Conservation (phyloP, 2,329 filamentous ascomycete genomes). For the Alternaria gansuensis region DNA sequence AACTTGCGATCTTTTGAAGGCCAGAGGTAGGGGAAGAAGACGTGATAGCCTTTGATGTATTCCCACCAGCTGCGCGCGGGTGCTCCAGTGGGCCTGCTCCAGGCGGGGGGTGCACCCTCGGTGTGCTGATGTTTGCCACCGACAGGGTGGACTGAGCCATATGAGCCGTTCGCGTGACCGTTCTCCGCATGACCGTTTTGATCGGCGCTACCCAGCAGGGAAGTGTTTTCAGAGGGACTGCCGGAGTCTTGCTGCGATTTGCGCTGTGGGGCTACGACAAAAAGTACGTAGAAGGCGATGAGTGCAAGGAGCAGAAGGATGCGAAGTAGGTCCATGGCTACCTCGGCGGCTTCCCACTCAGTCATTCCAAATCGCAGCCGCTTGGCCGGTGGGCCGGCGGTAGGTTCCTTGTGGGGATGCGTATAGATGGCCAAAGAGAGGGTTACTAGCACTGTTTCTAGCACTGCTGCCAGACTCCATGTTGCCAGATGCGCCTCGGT, state of each 20-base stretch:
- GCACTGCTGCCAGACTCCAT: slow-evolving; percentile 76
- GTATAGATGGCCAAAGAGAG: slow-evolving; percentile 75
- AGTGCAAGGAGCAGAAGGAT: slow-evolving; percentile 71
- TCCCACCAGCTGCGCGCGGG: slow-evolving; percentile 95
- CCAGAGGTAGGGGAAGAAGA: slow-evolving; percentile 98
- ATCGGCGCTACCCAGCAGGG: slow-evolving; percentile 64
- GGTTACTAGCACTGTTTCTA: slow-evolving; percentile 77
- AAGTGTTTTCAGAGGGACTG: slow-evolving; percentile 66
- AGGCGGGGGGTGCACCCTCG: slow-evolving; percentile 74
- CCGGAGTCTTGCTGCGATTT: slow-evolving; percentile 35
- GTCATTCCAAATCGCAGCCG: slow-evolving; percentile 54
- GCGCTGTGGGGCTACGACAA: slow-evolving; percentile 53
- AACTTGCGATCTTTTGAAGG: slow-evolving; percentile 80
- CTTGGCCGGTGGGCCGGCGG: slow-evolving; percentile 50
- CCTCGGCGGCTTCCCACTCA: slow-evolving; percentile 71
- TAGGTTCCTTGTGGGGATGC: slow-evolving; percentile 70
- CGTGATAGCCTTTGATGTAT: slow-evolving; percentile 87
- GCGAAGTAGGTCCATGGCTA: slow-evolving; percentile 73
- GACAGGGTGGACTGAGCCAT: slow-evolving; percentile 59
- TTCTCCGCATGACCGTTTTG: slow-evolving; percentile 57
- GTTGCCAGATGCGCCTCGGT: slow-evolving; percentile 80
- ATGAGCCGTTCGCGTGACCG: slow-evolving; percentile 62
- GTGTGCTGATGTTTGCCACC: slow-evolving; percentile 57
- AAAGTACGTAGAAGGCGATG: slow-evolving; percentile 66
- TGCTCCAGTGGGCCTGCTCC: slow-evolving; percentile 86